Conservation (phyloP, 768 basidiomycete genomes). For the Chalciporus piperatus region DNA sequence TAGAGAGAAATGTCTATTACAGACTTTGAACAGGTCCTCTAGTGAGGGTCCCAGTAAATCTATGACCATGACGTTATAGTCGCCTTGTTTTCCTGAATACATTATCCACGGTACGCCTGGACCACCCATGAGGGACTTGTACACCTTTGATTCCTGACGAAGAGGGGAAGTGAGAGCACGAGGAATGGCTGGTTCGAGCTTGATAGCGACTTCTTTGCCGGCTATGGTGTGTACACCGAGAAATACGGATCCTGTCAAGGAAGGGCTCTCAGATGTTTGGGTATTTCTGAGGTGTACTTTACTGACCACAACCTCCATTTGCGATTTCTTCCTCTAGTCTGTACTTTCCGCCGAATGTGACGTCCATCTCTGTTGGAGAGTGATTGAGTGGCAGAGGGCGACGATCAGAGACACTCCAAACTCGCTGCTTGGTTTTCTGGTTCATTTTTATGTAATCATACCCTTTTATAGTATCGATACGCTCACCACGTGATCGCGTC, state of each 20-base stretch:
- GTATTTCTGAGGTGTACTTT: background rate
- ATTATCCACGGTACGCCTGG: slow-evolving; percentile 90
- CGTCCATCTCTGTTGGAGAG: slow-evolving; percentile 23
- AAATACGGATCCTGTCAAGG: slow-evolving; percentile 62
- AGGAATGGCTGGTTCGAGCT: slow-evolving; percentile 65
- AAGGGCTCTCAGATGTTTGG: too few relatives aligned
- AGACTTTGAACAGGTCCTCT: slow-evolving; percentile 84
- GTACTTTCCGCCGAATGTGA: slow-evolving; percentile 72
- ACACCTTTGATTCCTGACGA: slow-evolving; percentile 87
- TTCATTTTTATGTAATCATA: slow-evolving; percentile 23
- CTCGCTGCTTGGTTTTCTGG: slow-evolving; percentile 8
- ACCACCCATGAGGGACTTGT: slow-evolving; percentile 87
- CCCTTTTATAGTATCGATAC: slow-evolving; percentile 2
- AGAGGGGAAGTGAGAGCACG: slow-evolving; percentile 55
- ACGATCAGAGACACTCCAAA: slow-evolving; percentile 5
- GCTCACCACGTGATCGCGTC: slow-evolving; percentile 30
- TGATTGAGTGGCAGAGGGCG: slow-evolving; percentile 12
- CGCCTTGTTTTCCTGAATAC: slow-evolving; percentile 87
- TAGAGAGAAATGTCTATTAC: slow-evolving; percentile 88
- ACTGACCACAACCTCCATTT: slow-evolving; percentile 71
- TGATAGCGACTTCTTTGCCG: slow-evolving; percentile 83
- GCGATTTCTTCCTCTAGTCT: slow-evolving; percentile 77
- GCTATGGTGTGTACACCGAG: slow-evolving; percentile 77
- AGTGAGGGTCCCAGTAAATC: slow-evolving; percentile 91
- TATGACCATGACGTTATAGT: slow-evolving; percentile 98